phyloP scores from a whole-genome alignment of 2,329 filamentous ascomycete genomes.

The Zopfia rhizophila region DNA sequence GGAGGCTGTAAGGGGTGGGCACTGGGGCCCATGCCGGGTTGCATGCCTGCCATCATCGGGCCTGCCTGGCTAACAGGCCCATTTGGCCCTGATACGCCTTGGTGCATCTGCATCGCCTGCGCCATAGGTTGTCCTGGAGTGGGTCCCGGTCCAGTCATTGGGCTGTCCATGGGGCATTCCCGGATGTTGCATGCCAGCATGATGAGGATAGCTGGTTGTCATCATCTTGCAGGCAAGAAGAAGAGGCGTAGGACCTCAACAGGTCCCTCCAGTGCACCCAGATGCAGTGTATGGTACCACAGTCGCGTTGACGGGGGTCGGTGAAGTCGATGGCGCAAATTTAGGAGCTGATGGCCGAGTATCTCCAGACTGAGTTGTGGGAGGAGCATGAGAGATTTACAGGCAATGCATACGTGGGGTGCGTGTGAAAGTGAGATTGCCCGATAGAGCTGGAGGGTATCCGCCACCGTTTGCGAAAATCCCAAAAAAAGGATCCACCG shows the following conservation, averaged over 20 bases:
- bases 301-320: too few relatives aligned
- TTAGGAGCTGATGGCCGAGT: constrained; percentile 13
- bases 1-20: too few relatives aligned
- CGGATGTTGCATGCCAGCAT: constrained; percentile 78
- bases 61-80: constrained; percentile 75
- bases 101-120: constrained; percentile 77
- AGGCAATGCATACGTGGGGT: constrained; percentile 21
- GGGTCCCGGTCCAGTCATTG: constrained; percentile 73
- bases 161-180: constrained; percentile 72
- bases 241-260: constrained; percentile 25
- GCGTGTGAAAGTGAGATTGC: constrained; percentile 18
- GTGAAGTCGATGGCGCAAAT: too few relatives aligned
- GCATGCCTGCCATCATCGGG: constrained; percentile 80
- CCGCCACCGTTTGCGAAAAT: constrained; percentile 12
- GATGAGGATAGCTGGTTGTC: constrained; percentile 70
- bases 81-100: constrained; percentile 77
- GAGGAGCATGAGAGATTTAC: background rate
- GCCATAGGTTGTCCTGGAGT: constrained; percentile 76
- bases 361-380: constrained; percentile 5
- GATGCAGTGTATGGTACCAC: too few relatives aligned
- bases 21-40: constrained; percentile 71
- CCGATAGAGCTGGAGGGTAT: constrained; percentile 4
- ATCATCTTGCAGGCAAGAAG: constrained; percentile 67
- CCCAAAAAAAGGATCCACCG: background rate
- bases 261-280: constrained; percentile 11